A percentile compares a stretch with the other conserved stretches of the same genome.
Evolutionary conservation across 2,329 filamentous ascomycete genomes (phyloP).

Genomic region (Cytospora mali): DNA sequence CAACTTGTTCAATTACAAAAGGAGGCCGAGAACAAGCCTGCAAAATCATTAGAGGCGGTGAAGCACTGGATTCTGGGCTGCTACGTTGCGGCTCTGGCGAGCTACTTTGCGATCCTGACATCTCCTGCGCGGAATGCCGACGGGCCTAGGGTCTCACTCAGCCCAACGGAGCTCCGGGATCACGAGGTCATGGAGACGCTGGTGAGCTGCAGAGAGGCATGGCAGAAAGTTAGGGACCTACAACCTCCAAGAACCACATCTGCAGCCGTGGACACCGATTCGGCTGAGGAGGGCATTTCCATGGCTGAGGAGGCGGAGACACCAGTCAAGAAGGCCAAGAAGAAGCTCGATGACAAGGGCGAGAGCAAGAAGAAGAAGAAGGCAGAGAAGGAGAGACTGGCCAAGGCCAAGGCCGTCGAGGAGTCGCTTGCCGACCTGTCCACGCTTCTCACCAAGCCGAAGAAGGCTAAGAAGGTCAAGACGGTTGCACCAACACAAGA

Average conservation of each 20-base stretch:
- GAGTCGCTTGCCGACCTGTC: constrained; percentile 72
- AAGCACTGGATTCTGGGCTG: constrained; percentile 82
- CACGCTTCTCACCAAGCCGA: constrained; percentile 55
- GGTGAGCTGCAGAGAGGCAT: constrained; percentile 77
- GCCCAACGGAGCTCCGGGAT: constrained; percentile 79
- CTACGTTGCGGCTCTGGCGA: constrained; percentile 82
- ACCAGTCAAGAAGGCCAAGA: constrained; percentile 41
- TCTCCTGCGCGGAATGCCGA: constrained; percentile 68
- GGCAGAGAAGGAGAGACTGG: constrained; percentile 41
- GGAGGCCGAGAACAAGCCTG: constrained; percentile 55
- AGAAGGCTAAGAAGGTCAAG: constrained; percentile 46
- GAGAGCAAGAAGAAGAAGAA: constrained; percentile 41
- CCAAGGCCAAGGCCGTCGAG: constrained; percentile 62
- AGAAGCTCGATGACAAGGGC: constrained; percentile 22
- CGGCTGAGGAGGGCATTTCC: constrained; percentile 34
- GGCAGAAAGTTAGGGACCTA: constrained; percentile 74
- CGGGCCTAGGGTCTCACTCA: constrained; percentile 60
- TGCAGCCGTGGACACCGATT: constrained; percentile 32
- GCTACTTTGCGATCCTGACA: constrained; percentile 94
- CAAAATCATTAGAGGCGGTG: constrained; percentile 61
- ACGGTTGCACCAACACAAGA: constrained; percentile 42
- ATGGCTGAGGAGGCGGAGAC: constrained; percentile 35
- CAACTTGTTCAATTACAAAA: constrained; percentile 61
- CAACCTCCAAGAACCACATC: constrained; percentile 45
- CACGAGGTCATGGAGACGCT: constrained; percentile 90